Evolutionary conservation across 108 stramenopile species (phyloP).

Genomic region (Seminavis robusta): DNA sequence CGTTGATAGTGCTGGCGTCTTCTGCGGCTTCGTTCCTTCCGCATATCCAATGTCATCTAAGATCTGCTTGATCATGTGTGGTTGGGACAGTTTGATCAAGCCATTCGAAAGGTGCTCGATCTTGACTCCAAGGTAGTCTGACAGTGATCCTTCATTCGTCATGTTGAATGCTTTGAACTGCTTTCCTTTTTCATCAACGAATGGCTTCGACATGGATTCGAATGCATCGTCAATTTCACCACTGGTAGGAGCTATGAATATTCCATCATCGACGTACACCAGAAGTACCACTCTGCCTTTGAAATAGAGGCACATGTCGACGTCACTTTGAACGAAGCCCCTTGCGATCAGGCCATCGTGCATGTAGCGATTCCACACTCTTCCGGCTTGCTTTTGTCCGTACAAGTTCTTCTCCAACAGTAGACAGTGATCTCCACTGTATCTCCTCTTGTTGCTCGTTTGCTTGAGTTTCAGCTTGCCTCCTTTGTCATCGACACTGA

Average conservation of each 20-base stretch:
- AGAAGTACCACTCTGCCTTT: conserved; percentile 28
- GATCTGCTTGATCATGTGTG: conserved; percentile 25
- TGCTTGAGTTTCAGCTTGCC: conserved; percentile 18
- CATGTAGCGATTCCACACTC: conserved; percentile 35
- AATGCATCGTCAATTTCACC: conserved; percentile 22
- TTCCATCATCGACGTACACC: conserved; percentile 45
- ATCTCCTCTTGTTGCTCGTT: too few species aligned
- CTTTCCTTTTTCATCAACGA: too few species aligned
- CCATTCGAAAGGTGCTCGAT: conserved; percentile 11
- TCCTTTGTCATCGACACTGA: conserved; percentile 8
- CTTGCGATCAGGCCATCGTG: conserved; percentile 8
- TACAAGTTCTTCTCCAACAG: conserved; percentile 40
- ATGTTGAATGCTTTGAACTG: conserved; percentile 11
- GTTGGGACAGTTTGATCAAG: conserved; percentile 18
- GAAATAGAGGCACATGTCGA: conserved; percentile 53
- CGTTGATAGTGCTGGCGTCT: conserved; percentile 6
- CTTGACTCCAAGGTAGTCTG: conserved; percentile 47
- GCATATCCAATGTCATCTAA: conserved; percentile 8
- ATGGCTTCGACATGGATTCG: conserved; percentile 16
- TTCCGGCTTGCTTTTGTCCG: conserved; percentile 35
- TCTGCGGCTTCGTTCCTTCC: not conserved
- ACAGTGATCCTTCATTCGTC: conserved; percentile 38
- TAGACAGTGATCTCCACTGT: too few species aligned
- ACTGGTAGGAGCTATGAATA: conserved; percentile 26
- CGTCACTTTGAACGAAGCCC: conserved; percentile 30